Base-by-base conservation (phyloP, 805 yeast species). In the Kazachstania kunashirensis region DNA sequence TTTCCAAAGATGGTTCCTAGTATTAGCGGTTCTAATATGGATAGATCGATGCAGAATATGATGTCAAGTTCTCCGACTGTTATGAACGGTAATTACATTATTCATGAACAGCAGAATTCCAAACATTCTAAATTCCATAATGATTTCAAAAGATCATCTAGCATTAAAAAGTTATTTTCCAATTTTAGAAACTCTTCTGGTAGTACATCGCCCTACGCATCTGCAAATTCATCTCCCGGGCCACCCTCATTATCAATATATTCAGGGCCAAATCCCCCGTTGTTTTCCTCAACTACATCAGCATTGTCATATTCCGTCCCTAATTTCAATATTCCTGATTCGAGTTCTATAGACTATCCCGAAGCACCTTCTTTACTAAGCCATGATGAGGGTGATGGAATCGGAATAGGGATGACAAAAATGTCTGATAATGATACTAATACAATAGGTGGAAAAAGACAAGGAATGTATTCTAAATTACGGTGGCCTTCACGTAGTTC, bases 331-430 rank as follows among this genome's bases (percentile, higher is more conserved):
- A 4, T 6, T 1, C 4, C 19, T 29, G 31, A 18, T 14, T 8
- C 20, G 13, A 33, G 25, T 3, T 30, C 24, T n/a, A 36, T 59
- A 4, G 37, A 44, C 18, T 56, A 56, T 36, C 61, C 60, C 13
- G 52, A 50, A 12, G 40, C 61, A 2, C 57, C 59, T 11, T 39
- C 37, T 5, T 29, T 55, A 9, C 15, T 34, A 9, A 39, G 34
- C 5, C 32, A 34, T 23, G 17, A 34, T n/a, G n/a, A n/a, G n/a
- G n/a, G n/a, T n/a, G n/a, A n/a, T n/a, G n/a, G n/a, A n/a, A n/a
- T n/a, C n/a, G n/a, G n/a, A n/a, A n/a, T n/a, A n/a, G n/a, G n/a
- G n/a, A n/a, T n/a, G n/a, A n/a, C n/a, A n/a, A n/a, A n/a, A n/a
- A n/a, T n/a, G n/a, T n/a, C n/a, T n/a, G n/a, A n/a, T n/a, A n/a